These are phyloP conservation scores for Liquidambar formosana DNA, from an alignment of 164 flowering plant genomes.

Conservation along the genomic window DNA sequence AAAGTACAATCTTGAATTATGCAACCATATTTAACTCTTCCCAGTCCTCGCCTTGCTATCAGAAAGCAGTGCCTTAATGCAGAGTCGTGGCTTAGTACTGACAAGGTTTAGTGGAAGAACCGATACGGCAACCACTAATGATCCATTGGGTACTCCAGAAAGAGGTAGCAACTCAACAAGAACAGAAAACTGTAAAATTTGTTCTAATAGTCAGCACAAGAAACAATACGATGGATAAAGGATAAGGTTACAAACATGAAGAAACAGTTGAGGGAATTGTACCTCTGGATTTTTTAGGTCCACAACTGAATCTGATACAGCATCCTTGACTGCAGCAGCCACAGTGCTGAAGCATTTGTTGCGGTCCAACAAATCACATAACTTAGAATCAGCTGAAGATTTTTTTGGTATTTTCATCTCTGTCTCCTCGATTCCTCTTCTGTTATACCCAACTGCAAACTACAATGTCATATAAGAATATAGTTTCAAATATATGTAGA, in stretches of 20 bases:
- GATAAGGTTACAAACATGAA: background rate
- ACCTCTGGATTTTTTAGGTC: conserved; percentile 87
- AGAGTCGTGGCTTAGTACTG: conserved; percentile 70
- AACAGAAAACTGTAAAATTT: conserved; percentile 53
- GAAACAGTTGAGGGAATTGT: conserved; percentile 1
- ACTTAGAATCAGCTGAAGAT: conserved; percentile 22
- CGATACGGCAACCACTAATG: conserved; percentile 67
- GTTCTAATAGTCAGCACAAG: conserved; percentile 12
- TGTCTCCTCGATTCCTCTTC: conserved; percentile 81
- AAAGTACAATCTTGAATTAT: background rate
- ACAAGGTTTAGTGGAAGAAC: conserved; percentile 68
- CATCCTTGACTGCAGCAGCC: conserved; percentile 75
- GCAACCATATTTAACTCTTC: conserved; percentile 10
- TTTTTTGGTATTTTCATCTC: conserved; percentile 42
- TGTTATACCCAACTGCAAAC: conserved; percentile 91
- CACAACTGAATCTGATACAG: conserved; percentile 62
- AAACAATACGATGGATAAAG: background rate
- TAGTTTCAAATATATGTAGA: no score
- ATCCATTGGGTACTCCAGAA: conserved; percentile 54
- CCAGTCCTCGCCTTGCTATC: conserved; percentile 35
- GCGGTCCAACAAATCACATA: conserved; percentile 54
- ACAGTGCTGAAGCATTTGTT: conserved; percentile 63
- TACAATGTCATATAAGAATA: conserved; percentile 23
- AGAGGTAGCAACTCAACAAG: conserved; percentile 77
- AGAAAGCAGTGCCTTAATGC: conserved; percentile 55